A percentile compares a stretch with the other conserved stretches of the same genome.
phyloP scores from a whole-genome alignment of 2,329 filamentous ascomycete species.

The Cercospora zeina region DNA sequence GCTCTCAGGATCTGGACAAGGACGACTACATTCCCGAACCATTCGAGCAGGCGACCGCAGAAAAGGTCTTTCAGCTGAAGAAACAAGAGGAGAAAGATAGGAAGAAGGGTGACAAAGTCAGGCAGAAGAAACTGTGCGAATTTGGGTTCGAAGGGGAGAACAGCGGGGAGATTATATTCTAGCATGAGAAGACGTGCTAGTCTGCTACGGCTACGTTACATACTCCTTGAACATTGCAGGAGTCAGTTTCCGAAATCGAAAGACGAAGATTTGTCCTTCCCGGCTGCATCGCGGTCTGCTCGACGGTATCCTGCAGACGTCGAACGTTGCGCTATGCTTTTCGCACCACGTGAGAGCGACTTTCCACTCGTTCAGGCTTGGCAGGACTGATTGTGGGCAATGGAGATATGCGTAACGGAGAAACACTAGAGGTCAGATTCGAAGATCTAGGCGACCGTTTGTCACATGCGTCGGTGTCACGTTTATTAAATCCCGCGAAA shows the following conservation, averaged over 20 bases:
- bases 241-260: slow-evolving; percentile 21
- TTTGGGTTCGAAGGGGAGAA: slow-evolving; percentile 89
- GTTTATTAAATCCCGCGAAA: slow-evolving; percentile 8
- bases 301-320: neutral
- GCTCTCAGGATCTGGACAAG: slow-evolving; percentile 76
- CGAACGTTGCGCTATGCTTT: neutral
- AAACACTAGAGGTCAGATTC: neutral
- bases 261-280: neutral
- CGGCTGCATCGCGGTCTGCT: slow-evolving; percentile 3
- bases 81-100: slow-evolving; percentile 69
- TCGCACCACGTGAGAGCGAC: neutral
- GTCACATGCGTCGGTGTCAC: slow-evolving; percentile 8
- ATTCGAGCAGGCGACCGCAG: slow-evolving; percentile 65
- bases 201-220: slow-evolving; percentile 29
- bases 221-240: slow-evolving; percentile 43
- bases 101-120: slow-evolving; percentile 71
- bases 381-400: neutral
- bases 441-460: neutral
- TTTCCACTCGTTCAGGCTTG: neutral
- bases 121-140: slow-evolving; percentile 68
- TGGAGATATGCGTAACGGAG: too few species aligned
- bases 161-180: slow-evolving; percentile 71
- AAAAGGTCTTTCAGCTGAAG: slow-evolving; percentile 70
- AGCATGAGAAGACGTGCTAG: slow-evolving; percentile 2
- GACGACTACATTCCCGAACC: slow-evolving; percentile 81